Base-by-base conservation (phyloP, 345 rosid genomes). In the Citrus trifoliata region DNA sequence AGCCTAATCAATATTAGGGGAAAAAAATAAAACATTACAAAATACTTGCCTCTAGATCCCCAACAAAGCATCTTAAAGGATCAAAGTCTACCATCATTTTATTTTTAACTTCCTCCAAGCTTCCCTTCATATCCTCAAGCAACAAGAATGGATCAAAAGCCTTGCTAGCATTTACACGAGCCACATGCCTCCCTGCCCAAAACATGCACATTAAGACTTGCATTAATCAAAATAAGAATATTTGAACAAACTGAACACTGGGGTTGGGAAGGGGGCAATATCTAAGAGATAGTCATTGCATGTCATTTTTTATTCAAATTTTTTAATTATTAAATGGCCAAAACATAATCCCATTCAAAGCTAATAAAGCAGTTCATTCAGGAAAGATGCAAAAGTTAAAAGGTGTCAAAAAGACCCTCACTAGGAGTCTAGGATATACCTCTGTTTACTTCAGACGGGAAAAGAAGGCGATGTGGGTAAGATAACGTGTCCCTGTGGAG, bases 401-500 rank as follows among this genome's bases (percentile, higher is more conserved):
- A 7, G 10, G 5, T 59, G 61, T 67, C 53, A 66, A 40, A 37
- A 51, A 1, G 21, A 42, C 51, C 51, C 4, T 12, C 51, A 42
- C 51, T 3, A 42, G 51, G 51, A 42, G 16, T 16, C 18, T 24
- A 8, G 37, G 65, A 37, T 4, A 56, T 85, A 95, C 98, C 98
- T 88, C 85, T 88, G 82, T 85, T 85, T 65, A 88, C 72, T 78
- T 88, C 89, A 28, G 96, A 93, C 10, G 90, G 92, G 88, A 93
- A 95, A 79, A 95, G 86, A 77, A 92, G 94, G 67, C 86, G 93
- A 66, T 75, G 86, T 22, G 98, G 99, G 35, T 33, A 70, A 71
- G 97, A 86, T 82, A 95, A 82, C 81, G 67, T 88, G 66, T 92
- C 92, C 78, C 90, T 85, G 28, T 95, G 99, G 78, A 95, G 94